Evolutionary conservation across 208 protist species (phyloP), one percentile per base, ranked within the genome.

Genomic region (Trypanosoma rangeli): DNA sequence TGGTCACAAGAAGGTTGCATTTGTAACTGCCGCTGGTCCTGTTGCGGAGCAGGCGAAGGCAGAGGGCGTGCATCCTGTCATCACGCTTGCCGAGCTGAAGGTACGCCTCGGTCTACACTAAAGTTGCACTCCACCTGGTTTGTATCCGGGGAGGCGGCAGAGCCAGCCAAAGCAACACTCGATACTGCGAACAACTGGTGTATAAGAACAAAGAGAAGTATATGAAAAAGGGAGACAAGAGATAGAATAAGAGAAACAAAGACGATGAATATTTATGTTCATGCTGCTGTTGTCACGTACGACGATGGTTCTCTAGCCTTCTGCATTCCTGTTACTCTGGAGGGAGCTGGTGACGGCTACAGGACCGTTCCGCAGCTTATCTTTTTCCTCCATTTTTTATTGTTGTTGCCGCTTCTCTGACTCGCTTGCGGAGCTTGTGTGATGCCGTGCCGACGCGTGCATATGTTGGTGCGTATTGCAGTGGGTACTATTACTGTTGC

Each of bases 1-100:
- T 56, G 66, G 79, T 53, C 80, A 93, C 68, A 64, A 76, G 60
- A 73, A 79, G 64, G 74, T 87, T 55, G 85, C 77, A 5, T 81
- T 92, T 44, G 76, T 95, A 16, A 83, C 77, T 16, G 84, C 65
- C 20, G 73, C 74, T 24, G 61, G 68, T 29, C 70, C 62, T 18
- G 70, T 79, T 61, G 84, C 63, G 24, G 71, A 66, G 5, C 33
- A 68, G 5, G 85, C 80, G 0, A 87, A 82, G 46, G 64, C 60
- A 13, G 55, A 44, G 8, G 72, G 68, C 13, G 80, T 91, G 13
- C 74, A 88, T 44, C 84, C 89, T 18, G 73, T 78, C 33, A 85
- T 89, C 31, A 76, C 66, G 37, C 70, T 85, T 13, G 31, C 22
- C 28, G 80, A 85, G 3, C 55, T 89, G 10, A 59, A 74, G n/a